Base-by-base conservation (phyloP, 2,329 filamentous ascomycete species). In the Mycosphaerella arachidis region DNA sequence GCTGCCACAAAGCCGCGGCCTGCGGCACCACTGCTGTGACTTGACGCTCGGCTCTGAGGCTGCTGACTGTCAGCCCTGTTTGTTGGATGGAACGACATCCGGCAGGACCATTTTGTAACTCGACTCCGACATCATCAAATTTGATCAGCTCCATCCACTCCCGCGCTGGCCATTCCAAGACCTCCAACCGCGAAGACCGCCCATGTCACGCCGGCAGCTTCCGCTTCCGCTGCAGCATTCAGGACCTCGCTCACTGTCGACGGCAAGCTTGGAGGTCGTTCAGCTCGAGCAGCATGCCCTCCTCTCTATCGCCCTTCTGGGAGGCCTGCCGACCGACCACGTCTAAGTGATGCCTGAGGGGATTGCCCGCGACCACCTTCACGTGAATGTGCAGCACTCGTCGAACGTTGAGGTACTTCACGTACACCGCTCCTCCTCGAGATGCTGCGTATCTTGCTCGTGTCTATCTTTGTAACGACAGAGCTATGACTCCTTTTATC, bases 151-250 rank as follows among this genome's bases (percentile, higher is more conserved):
- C 62, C 62, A 54, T 56, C 62, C 13, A 64, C 62, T 6, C 56
- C 62, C 9, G 58, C 59, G 45, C 53, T 59, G 16, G 57, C 59
- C 57, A 61, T 51, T 1, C 63, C 63, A 12, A 64, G 45, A 24
- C 62, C 63, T 13, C 63, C 62, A 3, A 66, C 3, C 7, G 59
- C 20, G 10, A 37, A 59, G 18, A 66, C 52, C 13, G 13, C 57
- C 35, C 35, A 56, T 6, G 57, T 60, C 33, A 64, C 45, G n/a
- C 43, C 57, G 16, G 56, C 59, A 35, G 62, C 63, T 60, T 66
- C 63, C 50, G 53, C 48, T 20, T 54, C 45, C 12, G 13, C 31
- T 31, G 53, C 56, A 18, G 48, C 29, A 29, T 33, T 37, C n/a
- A n/a, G 30, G 13, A 43, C 30, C 12, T 31, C 30, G 35, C 50